Evolutionary conservation across 23 red algal genomes (phyloP), one percentile per base, ranked within the genome.

Genomic region (Pyropia yezoensis): DNA sequence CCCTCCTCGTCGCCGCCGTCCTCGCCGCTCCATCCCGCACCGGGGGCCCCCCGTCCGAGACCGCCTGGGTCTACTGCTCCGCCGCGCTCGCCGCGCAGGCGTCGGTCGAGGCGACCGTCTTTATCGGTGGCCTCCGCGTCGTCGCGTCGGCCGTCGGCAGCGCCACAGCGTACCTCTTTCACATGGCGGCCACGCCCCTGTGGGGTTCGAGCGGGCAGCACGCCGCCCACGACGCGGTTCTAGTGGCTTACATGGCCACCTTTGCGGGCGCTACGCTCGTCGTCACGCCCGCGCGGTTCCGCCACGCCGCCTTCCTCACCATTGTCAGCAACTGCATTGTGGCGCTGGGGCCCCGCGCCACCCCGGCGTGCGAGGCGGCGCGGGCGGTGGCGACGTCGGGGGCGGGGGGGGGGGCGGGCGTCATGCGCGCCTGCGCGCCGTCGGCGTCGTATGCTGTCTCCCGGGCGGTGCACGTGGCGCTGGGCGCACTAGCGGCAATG

Each of bases 301-400:
- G 82, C 49, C 76, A 87, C 54, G 82, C 82, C 7, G 45, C 70
- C 54, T 87, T 87, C 54, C 82, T 87, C 54, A 57, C 67, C 27
- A 76, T 87, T 52, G 70, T 77, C 27, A 76, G 71, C 19, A 87
- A 87, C 57, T 25, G 28, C 34, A 57, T 87, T 1, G 61, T 87
- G 18, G 11, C 75, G 33, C 76, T 77, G 33, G 75, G 82, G 59
- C 70, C 82, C 11, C 39, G 82, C 57, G 62, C 50, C 22, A 47
- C 39, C 6, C 33, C 50, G n/a, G 72, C 70, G 34, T 87, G 82
- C 22, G 49, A 28, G 4, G 61, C 57, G 4, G 39, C 39, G 39
- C 39, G 39, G 6, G 39, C 39, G 39, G 39, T 13, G 39, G 39
- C 39, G 11, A 8, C 39, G 39, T 6, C 39, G 11, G 39, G 39